A percentile compares a stretch with the other conserved stretches of the same genome.
These are phyloP conservation scores for Sclerotinia spermophila DNA, from an alignment of 2,329 filamentous ascomycete genomes.

Conservation along the genomic window DNA sequence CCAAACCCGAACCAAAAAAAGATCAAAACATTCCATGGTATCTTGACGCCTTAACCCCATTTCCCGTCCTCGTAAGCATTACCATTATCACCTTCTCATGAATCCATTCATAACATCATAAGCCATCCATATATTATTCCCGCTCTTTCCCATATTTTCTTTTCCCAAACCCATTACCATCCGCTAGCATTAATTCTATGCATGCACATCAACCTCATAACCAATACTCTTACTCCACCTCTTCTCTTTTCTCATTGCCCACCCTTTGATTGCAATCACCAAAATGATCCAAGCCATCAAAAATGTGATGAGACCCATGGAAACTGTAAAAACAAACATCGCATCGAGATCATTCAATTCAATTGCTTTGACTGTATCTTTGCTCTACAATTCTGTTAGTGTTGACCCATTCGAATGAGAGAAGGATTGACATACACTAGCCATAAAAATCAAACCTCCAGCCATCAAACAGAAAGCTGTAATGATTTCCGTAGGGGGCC, in stretches of 20 bases:
- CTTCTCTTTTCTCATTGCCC: conserved; percentile 57
- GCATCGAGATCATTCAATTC: conserved; percentile 74
- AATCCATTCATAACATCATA: neutral
- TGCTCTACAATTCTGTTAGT: conserved; percentile 49
- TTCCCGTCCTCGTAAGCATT: neutral
- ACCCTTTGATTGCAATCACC: conserved; percentile 80
- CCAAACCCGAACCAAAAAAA: neutral
- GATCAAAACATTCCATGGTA: conserved; percentile 18
- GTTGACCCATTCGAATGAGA: neutral
- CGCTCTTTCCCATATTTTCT: no score
- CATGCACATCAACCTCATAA: neutral
- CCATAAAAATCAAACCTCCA: conserved; percentile 89
- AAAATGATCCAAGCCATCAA: conserved; percentile 82
- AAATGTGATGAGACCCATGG: conserved; percentile 76
- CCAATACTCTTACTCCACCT: neutral
- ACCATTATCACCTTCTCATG: neutral
- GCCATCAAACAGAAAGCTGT: conserved; percentile 81
- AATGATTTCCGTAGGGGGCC: conserved; percentile 87
- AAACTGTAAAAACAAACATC: conserved; percentile 91
- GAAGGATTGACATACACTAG: conserved; percentile 60
- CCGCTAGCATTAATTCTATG: neutral
- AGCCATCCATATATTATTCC: neutral
- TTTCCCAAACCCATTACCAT: neutral
- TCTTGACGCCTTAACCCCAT: conserved; percentile 8
- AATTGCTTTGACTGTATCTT: conserved; percentile 73